Evolutionary conservation across 2,329 filamentous ascomycete species (phyloP).

Genomic region (Fusarium multiceps): DNA sequence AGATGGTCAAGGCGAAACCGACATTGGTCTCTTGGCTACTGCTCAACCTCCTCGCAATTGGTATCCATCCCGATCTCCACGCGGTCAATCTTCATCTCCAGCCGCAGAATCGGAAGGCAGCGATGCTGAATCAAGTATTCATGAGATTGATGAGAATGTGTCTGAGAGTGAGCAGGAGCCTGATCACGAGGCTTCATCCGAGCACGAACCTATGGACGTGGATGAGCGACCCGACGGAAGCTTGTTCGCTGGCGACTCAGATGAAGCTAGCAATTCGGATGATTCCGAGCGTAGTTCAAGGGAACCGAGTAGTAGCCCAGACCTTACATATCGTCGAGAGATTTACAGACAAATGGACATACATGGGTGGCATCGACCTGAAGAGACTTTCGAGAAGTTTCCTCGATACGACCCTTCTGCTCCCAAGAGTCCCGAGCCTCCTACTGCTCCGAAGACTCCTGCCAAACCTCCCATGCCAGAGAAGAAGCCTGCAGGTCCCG

Average conservation of each 20-base stretch:
- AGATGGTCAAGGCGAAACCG: neutral
- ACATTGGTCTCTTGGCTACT: slow-evolving; percentile 16
- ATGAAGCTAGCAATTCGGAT: neutral
- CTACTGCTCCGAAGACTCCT: neutral
- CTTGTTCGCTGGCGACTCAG: neutral
- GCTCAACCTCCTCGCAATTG: neutral
- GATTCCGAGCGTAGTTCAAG: neutral
- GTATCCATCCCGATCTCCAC: neutral
- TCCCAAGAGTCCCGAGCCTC: neutral
- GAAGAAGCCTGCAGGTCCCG: neutral
- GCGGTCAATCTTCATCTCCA: neutral
- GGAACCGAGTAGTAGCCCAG: neutral
- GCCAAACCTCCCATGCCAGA: neutral
- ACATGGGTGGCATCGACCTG: too few species aligned
- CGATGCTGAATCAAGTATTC: neutral
- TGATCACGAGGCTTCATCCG: neutral
- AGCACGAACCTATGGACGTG: neutral
- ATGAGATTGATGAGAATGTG: neutral
- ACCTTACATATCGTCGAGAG: neutral
- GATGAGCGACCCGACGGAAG: neutral
- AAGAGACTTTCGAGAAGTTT: too few species aligned
- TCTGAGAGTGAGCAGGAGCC: neutral
- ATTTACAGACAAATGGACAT: neutral
- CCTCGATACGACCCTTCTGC: neutral
- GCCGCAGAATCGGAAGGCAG: neutral